phyloP scores from a whole-genome alignment of 495 filamentous ascomycete species.

The Penicillium lividum region DNA sequence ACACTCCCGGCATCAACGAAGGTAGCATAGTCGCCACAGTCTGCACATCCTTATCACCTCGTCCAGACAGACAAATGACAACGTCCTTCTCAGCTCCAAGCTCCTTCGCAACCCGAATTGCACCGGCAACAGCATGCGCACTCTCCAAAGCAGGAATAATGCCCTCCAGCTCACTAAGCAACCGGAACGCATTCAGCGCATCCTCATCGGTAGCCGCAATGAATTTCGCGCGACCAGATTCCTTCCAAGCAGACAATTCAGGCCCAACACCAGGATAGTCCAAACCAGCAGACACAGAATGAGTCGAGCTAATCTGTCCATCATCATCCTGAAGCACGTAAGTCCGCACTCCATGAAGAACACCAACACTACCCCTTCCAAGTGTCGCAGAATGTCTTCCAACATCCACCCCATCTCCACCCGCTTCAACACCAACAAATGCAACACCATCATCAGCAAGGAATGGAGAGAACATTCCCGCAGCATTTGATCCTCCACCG shows the following conservation, averaged over 20 bases:
- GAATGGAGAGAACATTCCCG: constrained; percentile 97
- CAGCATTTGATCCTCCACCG: constrained; percentile 87
- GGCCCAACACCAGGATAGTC: constrained; percentile 96
- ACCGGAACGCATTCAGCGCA: constrained; percentile 79
- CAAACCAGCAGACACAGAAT: constrained; percentile 89
- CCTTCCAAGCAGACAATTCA: constrained; percentile 88
- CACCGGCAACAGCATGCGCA: constrained; percentile 85
- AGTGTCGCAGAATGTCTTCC: constrained; percentile 80
- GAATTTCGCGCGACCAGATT: constrained; percentile 77
- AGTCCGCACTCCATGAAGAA: constrained; percentile 90
- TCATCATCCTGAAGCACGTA: constrained; percentile 88
- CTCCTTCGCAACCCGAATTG: constrained; percentile 84
- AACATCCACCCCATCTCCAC: constrained; percentile 73
- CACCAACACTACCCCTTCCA: constrained; percentile 80
- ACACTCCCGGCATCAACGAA: background rate
- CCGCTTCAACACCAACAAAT: constrained; percentile 73
- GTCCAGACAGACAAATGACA: constrained; percentile 84
- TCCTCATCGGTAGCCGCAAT: constrained; percentile 89
- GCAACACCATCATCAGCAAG: constrained; percentile 79
- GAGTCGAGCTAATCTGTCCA: constrained; percentile 89
- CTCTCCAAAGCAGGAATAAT: constrained; percentile 95
- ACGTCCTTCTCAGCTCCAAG: constrained; percentile 84
- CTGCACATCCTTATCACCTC: constrained; percentile 97
- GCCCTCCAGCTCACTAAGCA: constrained; percentile 80
- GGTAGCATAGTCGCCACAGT: constrained; percentile 86